A percentile compares a stretch with the other conserved stretches of the same genome.
Conservation (phyloP, 495 filamentous ascomycete genomes). For the Aspergillus bridgeri region DNA sequence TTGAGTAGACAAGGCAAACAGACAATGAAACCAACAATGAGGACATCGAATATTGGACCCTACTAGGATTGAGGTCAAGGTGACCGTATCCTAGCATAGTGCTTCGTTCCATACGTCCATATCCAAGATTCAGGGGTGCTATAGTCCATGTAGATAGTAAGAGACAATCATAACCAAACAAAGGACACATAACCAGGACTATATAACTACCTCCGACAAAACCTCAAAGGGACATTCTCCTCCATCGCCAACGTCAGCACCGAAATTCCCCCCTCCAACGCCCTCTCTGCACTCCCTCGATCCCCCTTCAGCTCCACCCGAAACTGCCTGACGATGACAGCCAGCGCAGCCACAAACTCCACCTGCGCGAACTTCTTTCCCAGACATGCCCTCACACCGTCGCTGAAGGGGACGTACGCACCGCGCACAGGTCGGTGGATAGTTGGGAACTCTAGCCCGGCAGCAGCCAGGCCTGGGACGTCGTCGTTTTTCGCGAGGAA, state of each 20-base stretch:
- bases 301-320: slow-evolving; percentile 64
- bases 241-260: slow-evolving; percentile 40
- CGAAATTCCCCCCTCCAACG: slow-evolving; percentile 19
- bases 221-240: slow-evolving; percentile 14
- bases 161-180: too few relatives aligned
- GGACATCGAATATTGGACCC: too few relatives aligned
- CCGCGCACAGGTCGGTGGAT: slow-evolving; percentile 60
- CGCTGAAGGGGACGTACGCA: slow-evolving; percentile 68
- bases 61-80: too few relatives aligned
- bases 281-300: slow-evolving; percentile 25
- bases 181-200: too few relatives aligned
- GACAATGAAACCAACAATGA: too few relatives aligned
- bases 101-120: too few relatives aligned
- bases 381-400: slow-evolving; percentile 67
- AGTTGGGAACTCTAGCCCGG: slow-evolving; percentile 24
- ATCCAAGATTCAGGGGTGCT: too few relatives aligned
- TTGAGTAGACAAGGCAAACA: too few relatives aligned
- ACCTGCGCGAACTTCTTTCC: slow-evolving; percentile 73
- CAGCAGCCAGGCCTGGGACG: slow-evolving; percentile 9
- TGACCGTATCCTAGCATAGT: too few relatives aligned
- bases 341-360: slow-evolving; percentile 65
- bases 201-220: slow-evolving; percentile 9
- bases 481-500: slow-evolving; percentile 19
- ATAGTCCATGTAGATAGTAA: too few relatives aligned
- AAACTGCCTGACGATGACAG: slow-evolving; percentile 60